A percentile compares a stretch with the other conserved stretches of the same genome.
These are phyloP conservation scores for Clavispora asparagi DNA, from an alignment of 805 yeast species.

Conservation along the genomic window DNA sequence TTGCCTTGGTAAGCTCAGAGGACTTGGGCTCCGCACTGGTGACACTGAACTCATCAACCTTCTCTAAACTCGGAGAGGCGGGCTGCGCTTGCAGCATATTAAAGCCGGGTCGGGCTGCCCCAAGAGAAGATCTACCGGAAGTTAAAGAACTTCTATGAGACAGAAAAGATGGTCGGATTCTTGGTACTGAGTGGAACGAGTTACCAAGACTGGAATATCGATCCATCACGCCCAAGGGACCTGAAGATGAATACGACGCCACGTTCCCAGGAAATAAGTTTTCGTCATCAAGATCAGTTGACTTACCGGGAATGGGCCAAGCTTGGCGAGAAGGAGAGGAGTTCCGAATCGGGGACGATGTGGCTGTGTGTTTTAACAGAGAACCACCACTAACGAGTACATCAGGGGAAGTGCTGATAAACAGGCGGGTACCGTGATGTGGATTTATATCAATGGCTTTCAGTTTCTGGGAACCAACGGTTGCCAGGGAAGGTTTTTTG, in stretches of 20 bases:
- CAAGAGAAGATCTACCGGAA: neutral
- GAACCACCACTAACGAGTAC: neutral
- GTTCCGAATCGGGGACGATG: neutral
- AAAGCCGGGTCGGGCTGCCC: neutral
- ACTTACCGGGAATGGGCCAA: neutral
- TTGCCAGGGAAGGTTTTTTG: neutral
- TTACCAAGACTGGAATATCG: neutral
- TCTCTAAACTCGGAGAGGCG: slow-evolving; percentile 4
- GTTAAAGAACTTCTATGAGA: slow-evolving; percentile 4
- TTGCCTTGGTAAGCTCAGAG: slow-evolving; percentile 24
- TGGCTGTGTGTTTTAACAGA: neutral
- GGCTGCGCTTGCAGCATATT: neutral
- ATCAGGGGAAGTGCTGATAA: neutral
- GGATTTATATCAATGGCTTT: neutral
- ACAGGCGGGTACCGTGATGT: neutral
- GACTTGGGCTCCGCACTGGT: slow-evolving; percentile 7
- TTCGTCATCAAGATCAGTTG: slow-evolving; percentile 32
- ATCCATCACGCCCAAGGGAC: slow-evolving; percentile 1
- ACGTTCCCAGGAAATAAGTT: slow-evolving; percentile 20
- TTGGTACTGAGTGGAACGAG: neutral
- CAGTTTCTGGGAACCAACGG: neutral
- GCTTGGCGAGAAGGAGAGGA: neutral
- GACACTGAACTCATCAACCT: slow-evolving; percentile 14
- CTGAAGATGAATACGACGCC: slow-evolving; percentile 8
- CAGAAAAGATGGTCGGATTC: slow-evolving; percentile 3